Base-by-base conservation (phyloP, 257 asterid species). In the Marsdenia floribunda region DNA sequence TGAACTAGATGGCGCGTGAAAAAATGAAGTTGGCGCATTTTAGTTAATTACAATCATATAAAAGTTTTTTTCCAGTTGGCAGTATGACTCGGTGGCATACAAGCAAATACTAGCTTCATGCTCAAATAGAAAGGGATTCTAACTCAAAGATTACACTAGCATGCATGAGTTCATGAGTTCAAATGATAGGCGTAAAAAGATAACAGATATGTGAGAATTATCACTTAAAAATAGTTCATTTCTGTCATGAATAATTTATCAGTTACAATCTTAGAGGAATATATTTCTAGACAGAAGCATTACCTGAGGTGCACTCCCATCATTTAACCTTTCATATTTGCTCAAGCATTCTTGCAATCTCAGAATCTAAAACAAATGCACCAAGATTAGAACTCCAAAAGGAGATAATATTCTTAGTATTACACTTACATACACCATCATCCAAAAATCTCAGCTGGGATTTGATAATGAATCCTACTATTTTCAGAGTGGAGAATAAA, bases 261-360 rank as follows among this genome's bases (percentile, higher is more conserved):
- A 72, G 24, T 46, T 0, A 29, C 60, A 65, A 6, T 1, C 44
- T 52, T 15, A 1, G 52, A 9, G 52, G 42, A 72, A 22, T 19
- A 22, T 29, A 26, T 21, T 70, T 49, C 53, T 12, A 44, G 63
- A 66, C 2, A 21, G 68, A 72, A 64, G 57, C 58, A 77, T 75
- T 87, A 94, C 99, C 99, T 92, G 97, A 80, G 99, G 97, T 3
- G 96, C 86, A 81, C 80, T 90, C 85, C 96, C 99, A 77, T 86
- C 97, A 81, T 87, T 86, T 63, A 96, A 79, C 81, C 96, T 88
- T 88, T 88, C 93, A 85, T 90, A 95, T 83, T 95, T 95, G 87
- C 97, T 87, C 76, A 95, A 85, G 86, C 93, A 77, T 79, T 95
- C 98, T 86, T 92, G 98, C 81, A 92, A 80, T 60, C 97, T 87